Conservation (phyloP, 140 eudicot species). For the Stevia rebaudiana region DNA sequence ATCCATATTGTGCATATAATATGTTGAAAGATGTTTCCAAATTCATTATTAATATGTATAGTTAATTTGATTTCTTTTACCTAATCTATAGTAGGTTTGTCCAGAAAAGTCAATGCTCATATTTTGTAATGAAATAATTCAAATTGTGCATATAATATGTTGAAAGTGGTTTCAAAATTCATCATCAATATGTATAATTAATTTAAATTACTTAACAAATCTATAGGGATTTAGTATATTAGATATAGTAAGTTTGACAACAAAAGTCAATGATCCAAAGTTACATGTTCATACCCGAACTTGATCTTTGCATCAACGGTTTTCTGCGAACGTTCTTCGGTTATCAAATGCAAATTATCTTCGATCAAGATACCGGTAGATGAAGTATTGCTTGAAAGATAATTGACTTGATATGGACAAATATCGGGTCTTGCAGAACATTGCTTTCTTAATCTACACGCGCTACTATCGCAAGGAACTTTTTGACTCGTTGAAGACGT, state of each 20-base stretch:
- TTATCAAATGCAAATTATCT: slow-evolving; percentile 64
- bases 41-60: no score
- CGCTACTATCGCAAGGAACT: slow-evolving; percentile 61
- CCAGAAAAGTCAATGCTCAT: slow-evolving; percentile 12
- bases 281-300: slow-evolving; percentile 53
- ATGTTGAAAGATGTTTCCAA: no score
- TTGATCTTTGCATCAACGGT: slow-evolving; percentile 54
- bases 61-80: no score
- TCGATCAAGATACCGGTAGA: slow-evolving; percentile 73
- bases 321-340: slow-evolving; percentile 40
- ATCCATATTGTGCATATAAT: no score
- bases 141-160: slow-evolving; percentile 4
- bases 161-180: background rate
- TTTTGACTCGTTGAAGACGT: slow-evolving; percentile 52
- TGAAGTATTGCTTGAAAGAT: slow-evolving; percentile 75
- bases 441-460: slow-evolving; percentile 40
- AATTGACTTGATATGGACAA: slow-evolving; percentile 71
- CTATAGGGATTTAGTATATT: background rate
- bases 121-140: background rate
- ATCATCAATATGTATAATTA: background rate
- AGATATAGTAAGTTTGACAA: background rate
- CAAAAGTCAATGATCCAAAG: background rate
- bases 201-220: background rate
- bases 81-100: background rate
- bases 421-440: slow-evolving; percentile 49